Evolutionary conservation across 768 basidiomycete species (phyloP), one percentile per base, ranked within the genome.

Genomic region (Kwoniella europaea): DNA sequence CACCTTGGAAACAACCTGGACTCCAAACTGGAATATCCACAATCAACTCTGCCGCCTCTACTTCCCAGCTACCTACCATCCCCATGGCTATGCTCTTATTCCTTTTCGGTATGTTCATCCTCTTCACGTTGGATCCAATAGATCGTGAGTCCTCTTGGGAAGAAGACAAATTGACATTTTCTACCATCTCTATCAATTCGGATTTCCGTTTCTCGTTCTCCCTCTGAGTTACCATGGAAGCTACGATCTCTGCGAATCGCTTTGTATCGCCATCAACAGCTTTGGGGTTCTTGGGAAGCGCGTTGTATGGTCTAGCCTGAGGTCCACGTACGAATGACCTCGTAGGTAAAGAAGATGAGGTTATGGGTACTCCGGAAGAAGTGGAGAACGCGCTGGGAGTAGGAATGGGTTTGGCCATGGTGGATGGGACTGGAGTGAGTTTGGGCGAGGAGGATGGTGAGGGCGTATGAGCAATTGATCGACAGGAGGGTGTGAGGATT

Each of bases 21-120:
- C 67, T 74, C 82, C 82, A 83, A 27, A 80, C 76, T 4, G 82
- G 82, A 42, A 80, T 73, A 70, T 83, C 82, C 9, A 83, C 82
- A 22, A 83, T 77, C 65, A 83, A 72, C 62, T 83, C 80, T 46
- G 75, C 79, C 53, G 76, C 69, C 53, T 79, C 75, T n/a, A 43
- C 74, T 68, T 83, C 82, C 70, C 76, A 78, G 50, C 75, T 78
- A 13, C 74, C 77, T 15, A 62, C 67, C 20, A 78, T 78, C 7
- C 72, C 74, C 2, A 16, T 24, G 59, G 50, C 66, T 6, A 71
- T 22, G 54, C 71, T 73, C 15, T 46, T 63, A 10, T 41, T 58
- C 52, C 63, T 68, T 27, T 55, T 71, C 2, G 71, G 67, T 9
- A 65, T 57, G n/a, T 42, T 41, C 20, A 54, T 16, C 16, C n/a